These are phyloP conservation scores for Cryptosporidium parvum DNA, from an alignment of 169 alveolate genomes.

Conservation along the genomic window DNA sequence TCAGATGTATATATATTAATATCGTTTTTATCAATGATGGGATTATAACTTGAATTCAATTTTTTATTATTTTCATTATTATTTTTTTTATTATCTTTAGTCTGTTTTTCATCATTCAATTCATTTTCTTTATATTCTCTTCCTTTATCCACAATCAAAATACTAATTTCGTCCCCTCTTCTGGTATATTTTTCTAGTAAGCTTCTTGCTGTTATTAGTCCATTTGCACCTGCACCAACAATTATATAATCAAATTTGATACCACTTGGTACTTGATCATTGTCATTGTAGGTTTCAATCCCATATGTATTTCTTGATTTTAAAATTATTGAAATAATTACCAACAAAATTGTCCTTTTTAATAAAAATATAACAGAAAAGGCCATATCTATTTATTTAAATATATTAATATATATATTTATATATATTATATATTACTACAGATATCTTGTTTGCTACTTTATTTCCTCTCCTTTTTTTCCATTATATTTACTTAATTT, in stretches of 20 bases:
- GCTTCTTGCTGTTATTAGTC: conserved; percentile 35
- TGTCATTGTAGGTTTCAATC: not conserved
- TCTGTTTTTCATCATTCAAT: not conserved
- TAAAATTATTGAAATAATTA: not conserved
- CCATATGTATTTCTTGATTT: not conserved
- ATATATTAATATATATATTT: not conserved
- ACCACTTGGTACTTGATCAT: not conserved
- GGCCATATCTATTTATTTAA: not conserved
- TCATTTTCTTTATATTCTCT: conserved; percentile 5
- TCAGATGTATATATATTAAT: conserved; percentile 11
- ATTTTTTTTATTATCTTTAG: not conserved
- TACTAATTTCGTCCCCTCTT: conserved; percentile 12
- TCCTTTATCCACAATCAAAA: conserved; percentile 43
- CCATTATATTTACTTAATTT: not conserved
- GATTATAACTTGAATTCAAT: not conserved
- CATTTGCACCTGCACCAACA: conserved; percentile 53
- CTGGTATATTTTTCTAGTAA: conserved; percentile 29
- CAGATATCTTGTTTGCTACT: not conserved
- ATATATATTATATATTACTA: not conserved
- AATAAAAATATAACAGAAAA: not conserved
- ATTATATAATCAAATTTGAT: conserved; percentile 35
- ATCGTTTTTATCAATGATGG: not conserved
- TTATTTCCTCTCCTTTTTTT: not conserved
- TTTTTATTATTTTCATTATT: not conserved
- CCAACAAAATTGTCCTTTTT: not conserved